Base-by-base conservation (phyloP, 805 yeast species). In the Yamadazyma philogaea region DNA sequence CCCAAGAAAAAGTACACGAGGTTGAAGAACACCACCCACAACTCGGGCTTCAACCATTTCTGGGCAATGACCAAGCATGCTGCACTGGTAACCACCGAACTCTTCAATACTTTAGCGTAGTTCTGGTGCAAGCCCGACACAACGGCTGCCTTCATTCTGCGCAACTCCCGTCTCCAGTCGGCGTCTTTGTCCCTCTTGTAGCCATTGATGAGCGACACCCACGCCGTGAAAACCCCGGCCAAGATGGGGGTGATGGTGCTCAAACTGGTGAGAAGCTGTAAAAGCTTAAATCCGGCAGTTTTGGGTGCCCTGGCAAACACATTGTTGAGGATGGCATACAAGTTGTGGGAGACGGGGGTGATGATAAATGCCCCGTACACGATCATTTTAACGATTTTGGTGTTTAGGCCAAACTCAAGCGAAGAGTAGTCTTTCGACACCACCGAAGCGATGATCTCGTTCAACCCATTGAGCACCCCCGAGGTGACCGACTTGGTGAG, bases 11-110 rank as follows among this genome's bases (percentile, higher is more conserved):
- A 81, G 52, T 74, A 80, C 17, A 81, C 75, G 24, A 77, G 48
- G 49, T 74, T 75, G 61, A 79, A 79, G 55, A 80, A 81, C 2
- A 78, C 78, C 8, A 78, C 81, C 88, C 88, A 82, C 22, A 74
- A 61, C 51, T 80, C 78, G 1, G 82, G 82, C 7, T 70, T 65
- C 10, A 82, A 50, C 47, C 69, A 78, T 39, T 66, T 74, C 54
- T 82, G 88, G 4, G 86, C 84, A 22, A 79, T 45, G 1, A 73
- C 51, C 53, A 80, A 60, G 4, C 80, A 72, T 2, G 75, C 52
- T 10, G 78, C 73, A 28, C 79, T 74, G 3, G 83, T 73, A n/a
- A 73, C 49, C 63, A 79, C 70, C 1, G 85, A 77, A 1, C 79
- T 65, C 47, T 71, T 74, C 44, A 78, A 63, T 6, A 79, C 76